phyloP scores from a whole-genome alignment of 2,329 filamentous ascomycete species.

The Ascochyta clinopodiicola region DNA sequence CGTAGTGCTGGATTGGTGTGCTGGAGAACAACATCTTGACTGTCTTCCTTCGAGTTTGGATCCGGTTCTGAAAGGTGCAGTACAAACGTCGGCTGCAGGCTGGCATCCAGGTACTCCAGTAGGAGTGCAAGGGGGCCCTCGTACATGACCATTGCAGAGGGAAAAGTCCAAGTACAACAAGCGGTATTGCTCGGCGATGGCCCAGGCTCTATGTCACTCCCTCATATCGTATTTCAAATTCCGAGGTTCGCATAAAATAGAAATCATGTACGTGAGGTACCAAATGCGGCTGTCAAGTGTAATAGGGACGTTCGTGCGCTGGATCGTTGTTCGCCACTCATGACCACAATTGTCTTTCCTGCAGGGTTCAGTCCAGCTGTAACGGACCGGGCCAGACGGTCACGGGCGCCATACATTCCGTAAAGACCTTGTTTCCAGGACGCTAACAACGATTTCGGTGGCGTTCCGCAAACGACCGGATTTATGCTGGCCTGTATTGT shows the following conservation, averaged over 20 bases:
- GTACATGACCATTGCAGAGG: neutral
- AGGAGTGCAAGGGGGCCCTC: slow-evolving; percentile 9
- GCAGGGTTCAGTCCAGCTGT: neutral
- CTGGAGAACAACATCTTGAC: neutral
- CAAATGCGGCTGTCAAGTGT: neutral
- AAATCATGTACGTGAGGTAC: neutral
- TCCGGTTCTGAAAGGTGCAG: neutral
- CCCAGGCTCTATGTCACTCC: neutral
- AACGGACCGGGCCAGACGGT: slow-evolving; percentile 1
- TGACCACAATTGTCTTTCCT: neutral
- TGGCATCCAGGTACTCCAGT: slow-evolving; percentile 10
- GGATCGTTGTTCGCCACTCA: neutral
- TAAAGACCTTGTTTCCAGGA: neutral
- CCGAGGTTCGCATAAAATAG: neutral
- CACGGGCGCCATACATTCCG: neutral
- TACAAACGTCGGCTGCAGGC: slow-evolving; percentile 7
- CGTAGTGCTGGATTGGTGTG: slow-evolving; percentile 11
- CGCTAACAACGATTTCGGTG: neutral
- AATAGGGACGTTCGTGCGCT: neutral
- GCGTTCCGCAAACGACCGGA: neutral
- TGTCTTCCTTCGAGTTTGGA: neutral
- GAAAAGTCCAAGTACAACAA: neutral
- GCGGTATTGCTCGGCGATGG: neutral
- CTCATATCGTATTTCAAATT: neutral
- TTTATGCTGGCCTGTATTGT: too few species aligned